Evolutionary conservation across 2,329 filamentous ascomycete species (phyloP), one percentile per base, ranked within the genome.

Genomic region (Xylaria sp.): DNA sequence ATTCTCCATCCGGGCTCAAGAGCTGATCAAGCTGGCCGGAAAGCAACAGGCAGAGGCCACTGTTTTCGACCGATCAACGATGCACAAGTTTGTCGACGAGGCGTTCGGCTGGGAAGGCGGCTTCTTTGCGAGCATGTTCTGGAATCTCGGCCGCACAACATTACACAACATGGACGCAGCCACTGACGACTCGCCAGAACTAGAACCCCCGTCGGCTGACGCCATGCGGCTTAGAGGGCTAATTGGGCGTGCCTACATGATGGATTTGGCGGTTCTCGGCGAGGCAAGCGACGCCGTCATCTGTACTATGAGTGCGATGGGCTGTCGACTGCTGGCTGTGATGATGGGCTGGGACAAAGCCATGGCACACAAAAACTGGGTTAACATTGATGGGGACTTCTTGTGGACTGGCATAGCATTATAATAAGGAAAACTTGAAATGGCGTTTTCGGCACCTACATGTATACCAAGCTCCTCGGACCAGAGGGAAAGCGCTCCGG

Each of bases 81-180:
- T 91, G 76, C 85, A 86, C 71, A 88, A 87, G 73, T 93, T 92
- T 77, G 85, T 92, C 42, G 92, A 94, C 67, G 90, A 94, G 76
- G 87, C 90, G 1, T 89, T 93, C 48, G 93, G 93, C 34, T 97
- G 93, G 93, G 93, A 97, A 78, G 93, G 93, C 19, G 93, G 93
- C 1, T 97, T 97, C 83, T 97, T 92, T 80, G 86, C 87, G 14
- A 87, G 89, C 74, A 90, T 96, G 80, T 97, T 97, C 80, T 94
- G 92, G 88, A 91, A 89, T 59, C 83, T 97, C 0, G 93, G 92
- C 3, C 77, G 81, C n/a, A 77, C 80, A 54, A 79, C 80, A 5
- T 62, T 71, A 65, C 83, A 79, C 75, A 82, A 79, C 14, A 79
- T 73, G 19, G 78, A 79, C 36, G 76, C 76, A 3, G 78, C 72